Percentiles rank a stretch among this genome's conserved stretches.
Conservation (phyloP, 2,329 filamentous ascomycete species). For the Verticillium nubilum region DNA sequence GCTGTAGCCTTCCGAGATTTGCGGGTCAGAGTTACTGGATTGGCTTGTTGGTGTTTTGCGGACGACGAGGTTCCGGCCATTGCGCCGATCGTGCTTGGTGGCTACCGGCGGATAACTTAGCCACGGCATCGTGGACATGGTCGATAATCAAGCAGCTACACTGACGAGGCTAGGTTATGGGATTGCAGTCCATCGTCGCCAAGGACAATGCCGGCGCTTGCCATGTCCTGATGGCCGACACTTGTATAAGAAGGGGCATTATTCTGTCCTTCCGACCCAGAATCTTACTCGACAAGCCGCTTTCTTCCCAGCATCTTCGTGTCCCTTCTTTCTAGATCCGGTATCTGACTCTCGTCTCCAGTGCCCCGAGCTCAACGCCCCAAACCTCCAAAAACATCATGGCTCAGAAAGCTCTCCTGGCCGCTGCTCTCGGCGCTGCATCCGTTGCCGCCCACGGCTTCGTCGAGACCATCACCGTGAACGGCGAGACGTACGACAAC, state of each 20-base stretch:
- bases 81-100: background rate
- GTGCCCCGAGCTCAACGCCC: constrained; percentile 2
- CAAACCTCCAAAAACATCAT: background rate
- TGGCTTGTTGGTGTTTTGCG: background rate
- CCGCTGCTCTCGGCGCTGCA: constrained; percentile 15
- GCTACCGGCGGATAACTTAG: background rate
- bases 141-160: background rate
- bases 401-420: constrained; percentile 12
- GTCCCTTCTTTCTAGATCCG: background rate
- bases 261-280: background rate
- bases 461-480: constrained; percentile 20
- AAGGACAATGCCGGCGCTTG: too few species aligned
- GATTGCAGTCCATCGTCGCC: too few species aligned
- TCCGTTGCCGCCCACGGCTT: constrained; percentile 24
- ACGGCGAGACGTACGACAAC: constrained; percentile 22
- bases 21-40: background rate
- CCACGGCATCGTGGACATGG: background rate
- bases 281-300: background rate
- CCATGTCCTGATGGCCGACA: too few species aligned
- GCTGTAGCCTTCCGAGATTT: background rate
- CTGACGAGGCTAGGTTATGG: background rate
- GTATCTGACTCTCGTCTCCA: background rate
- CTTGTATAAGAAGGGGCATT: background rate
- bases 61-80: background rate
- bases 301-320: background rate